These are phyloP conservation scores for Scheffersomyces illinoinensis DNA, from an alignment of 1,139 yeast species.

Conservation along the genomic window DNA sequence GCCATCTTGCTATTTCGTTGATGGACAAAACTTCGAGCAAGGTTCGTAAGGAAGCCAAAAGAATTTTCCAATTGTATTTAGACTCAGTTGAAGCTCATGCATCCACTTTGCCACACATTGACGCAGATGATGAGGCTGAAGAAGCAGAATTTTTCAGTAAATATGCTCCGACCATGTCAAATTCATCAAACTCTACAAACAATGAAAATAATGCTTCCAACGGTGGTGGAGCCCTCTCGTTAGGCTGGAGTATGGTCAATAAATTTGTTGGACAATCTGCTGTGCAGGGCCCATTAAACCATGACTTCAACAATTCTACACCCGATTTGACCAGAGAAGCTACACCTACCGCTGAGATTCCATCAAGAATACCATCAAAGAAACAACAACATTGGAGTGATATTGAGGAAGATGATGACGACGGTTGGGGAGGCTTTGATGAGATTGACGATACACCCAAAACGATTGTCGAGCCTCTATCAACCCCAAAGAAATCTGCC, in stretches of 20 bases:
- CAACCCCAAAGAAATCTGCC: background rate
- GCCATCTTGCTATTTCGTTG: constrained; percentile 81
- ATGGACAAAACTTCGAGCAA: constrained; percentile 68
- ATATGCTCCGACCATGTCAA: constrained; percentile 19
- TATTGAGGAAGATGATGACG: constrained; percentile 13
- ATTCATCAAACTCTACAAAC: constrained; percentile 1
- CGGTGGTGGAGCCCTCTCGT: constrained; percentile 13
- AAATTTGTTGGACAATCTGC: constrained; percentile 35
- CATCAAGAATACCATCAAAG: constrained; percentile 9
- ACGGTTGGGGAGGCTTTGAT: constrained; percentile 33
- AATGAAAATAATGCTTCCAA: constrained; percentile 2
- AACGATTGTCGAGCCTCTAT: constrained; percentile 1
- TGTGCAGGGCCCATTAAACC: constrained; percentile 36
- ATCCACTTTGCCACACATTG: constrained; percentile 48
- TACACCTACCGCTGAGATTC: constrained; percentile 21
- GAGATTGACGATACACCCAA: constrained; percentile 10
- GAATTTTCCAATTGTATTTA: constrained; percentile 65
- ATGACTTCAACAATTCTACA: constrained; percentile 39
- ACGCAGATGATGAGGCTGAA: constrained; percentile 40
- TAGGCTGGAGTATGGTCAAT: constrained; percentile 44
- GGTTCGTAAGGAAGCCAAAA: constrained; percentile 72
- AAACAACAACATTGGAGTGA: constrained; percentile 1
- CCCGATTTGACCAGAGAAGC: constrained; percentile 38
- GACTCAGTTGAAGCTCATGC: constrained; percentile 67
- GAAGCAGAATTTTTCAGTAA: constrained; percentile 33